Evolutionary conservation across 2,329 filamentous ascomycete species (phyloP).

Genomic region (Cytospora leucostoma): DNA sequence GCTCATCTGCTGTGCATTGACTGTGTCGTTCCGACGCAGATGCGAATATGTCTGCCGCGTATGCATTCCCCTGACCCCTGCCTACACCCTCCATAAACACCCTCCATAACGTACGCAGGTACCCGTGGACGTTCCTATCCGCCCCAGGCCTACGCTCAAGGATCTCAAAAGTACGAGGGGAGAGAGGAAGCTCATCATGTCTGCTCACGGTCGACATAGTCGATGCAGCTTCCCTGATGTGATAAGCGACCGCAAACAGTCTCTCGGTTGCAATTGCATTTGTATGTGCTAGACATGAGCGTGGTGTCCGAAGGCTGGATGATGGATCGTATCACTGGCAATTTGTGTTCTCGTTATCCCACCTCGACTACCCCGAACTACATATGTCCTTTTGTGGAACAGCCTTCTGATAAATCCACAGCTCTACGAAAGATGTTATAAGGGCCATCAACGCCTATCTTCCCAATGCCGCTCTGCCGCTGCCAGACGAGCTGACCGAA

Average conservation of each 20-base stretch:
- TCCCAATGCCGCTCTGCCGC: conserved; percentile 55
- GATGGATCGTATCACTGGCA: neutral
- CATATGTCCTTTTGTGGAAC: neutral
- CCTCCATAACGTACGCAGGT: neutral
- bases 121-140: neutral
- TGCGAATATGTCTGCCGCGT: conserved; percentile 26
- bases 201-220: neutral
- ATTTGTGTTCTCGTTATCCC: neutral
- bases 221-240: neutral
- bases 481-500: conserved; percentile 65
- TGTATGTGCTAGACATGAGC: neutral
- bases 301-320: neutral
- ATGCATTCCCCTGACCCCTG: conserved; percentile 10
- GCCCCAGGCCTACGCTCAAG: neutral
- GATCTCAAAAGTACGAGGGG: neutral
- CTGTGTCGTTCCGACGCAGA: conserved; percentile 9
- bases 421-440: conserved; percentile 61
- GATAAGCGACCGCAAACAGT: too few relatives aligned
- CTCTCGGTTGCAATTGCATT: neutral
- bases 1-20: conserved; percentile 7
- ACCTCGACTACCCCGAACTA: neutral
- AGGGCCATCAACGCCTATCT: conserved; percentile 58
- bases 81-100: neutral
- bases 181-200: neutral
- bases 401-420: conserved; percentile 34